A percentile compares a stretch with the other conserved stretches of the same genome.
These are phyloP conservation scores for Pichia sp. DNA, from an alignment of 1,139 yeast species.

Conservation along the genomic window DNA sequence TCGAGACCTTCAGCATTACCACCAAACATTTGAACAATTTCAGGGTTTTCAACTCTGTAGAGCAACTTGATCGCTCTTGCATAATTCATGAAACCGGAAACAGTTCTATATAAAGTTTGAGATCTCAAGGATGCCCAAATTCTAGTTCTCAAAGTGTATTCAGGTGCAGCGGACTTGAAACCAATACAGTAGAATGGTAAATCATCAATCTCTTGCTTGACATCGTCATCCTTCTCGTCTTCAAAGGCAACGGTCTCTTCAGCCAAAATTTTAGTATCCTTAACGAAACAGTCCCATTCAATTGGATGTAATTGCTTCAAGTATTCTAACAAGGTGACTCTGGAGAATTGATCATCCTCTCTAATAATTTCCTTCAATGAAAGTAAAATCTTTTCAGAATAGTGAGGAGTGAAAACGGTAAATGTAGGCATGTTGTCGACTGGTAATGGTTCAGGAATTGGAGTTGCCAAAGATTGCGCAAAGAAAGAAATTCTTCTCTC, in stretches of 20 bases:
- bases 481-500: slow-evolving; percentile 99
- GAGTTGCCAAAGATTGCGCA: slow-evolving; percentile 97
- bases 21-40: slow-evolving; percentile 72
- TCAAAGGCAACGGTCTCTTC: slow-evolving; percentile 69
- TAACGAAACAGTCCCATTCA: slow-evolving; percentile 99
- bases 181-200: slow-evolving; percentile 90
- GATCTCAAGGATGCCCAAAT: slow-evolving; percentile 54
- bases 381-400: slow-evolving; percentile 90
- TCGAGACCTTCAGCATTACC: slow-evolving; percentile 95
- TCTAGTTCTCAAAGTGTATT: slow-evolving; percentile 44
- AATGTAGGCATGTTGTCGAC: slow-evolving; percentile 99
- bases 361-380: slow-evolving; percentile 96
- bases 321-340: slow-evolving; percentile 93
- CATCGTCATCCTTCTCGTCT: slow-evolving; percentile 42
- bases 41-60: slow-evolving; percentile 98
- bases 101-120: slow-evolving; percentile 48
- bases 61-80: slow-evolving; percentile 81
- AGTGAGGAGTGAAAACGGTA: slow-evolving; percentile 96
- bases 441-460: slow-evolving; percentile 97
- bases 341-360: slow-evolving; percentile 97
- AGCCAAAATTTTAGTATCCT: slow-evolving; percentile 96
- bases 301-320: slow-evolving; percentile 97
- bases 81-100: slow-evolving; percentile 53
- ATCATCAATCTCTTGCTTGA: slow-evolving; percentile 67
- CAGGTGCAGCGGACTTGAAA: slow-evolving; percentile 47